Evolutionary conservation across 306 rosid genomes (phyloP).

Genomic region (Alnus glutinosa): DNA sequence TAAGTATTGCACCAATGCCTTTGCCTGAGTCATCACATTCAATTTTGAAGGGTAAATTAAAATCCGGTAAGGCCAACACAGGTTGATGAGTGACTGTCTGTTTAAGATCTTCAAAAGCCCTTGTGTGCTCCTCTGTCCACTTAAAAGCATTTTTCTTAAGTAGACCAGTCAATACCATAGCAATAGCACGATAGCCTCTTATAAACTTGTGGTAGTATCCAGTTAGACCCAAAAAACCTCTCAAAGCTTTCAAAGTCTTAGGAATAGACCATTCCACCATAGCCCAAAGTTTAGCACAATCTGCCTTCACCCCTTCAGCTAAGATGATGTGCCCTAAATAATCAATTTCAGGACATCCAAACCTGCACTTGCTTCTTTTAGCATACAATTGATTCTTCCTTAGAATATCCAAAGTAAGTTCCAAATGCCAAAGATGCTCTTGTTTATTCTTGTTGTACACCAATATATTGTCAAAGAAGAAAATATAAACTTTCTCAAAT

Average conservation of each 20-base stretch:
- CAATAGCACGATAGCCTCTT: background rate
- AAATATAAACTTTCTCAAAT: no score
- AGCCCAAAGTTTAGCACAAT: background rate
- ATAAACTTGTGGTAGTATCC: background rate
- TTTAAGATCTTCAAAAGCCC: background rate
- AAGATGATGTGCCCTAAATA: no score
- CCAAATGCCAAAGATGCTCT: no score
- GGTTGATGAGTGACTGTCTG: background rate
- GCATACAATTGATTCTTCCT: no score
- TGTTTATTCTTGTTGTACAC: no score
- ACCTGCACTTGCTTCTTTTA: no score
- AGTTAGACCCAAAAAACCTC: background rate
- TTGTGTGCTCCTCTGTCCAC: no score
- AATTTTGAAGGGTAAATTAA: no score
- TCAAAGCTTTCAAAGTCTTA: background rate
- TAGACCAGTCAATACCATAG: background rate
- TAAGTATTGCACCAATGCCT: background rate
- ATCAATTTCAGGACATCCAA: no score
- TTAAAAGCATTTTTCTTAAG: no score
- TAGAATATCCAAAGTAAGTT: no score
- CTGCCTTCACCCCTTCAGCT: background rate
- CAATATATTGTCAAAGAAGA: no score
- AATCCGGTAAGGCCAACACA: background rate
- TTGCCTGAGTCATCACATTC: background rate
- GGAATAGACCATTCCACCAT: background rate